These are phyloP conservation scores for Thermomucor indicae-seudaticae DNA, from an alignment of 371 early-diverging fungal species.

Conservation along the genomic window DNA sequence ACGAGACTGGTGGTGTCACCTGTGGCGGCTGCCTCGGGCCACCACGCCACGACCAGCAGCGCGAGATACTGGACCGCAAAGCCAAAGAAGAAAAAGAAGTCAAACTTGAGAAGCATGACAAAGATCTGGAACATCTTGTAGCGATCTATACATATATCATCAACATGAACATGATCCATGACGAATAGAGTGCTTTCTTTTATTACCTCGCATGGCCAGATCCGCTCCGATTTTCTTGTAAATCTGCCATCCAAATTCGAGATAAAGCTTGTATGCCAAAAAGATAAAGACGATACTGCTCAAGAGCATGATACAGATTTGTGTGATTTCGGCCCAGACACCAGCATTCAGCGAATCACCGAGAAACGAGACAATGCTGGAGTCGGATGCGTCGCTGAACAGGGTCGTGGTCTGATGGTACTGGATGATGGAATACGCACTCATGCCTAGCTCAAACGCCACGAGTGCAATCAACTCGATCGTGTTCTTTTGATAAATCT, in stretches of 20 bases:
- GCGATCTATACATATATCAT: constrained; percentile 41
- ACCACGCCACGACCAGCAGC: constrained; percentile 63
- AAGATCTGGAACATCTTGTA: constrained; percentile 86
- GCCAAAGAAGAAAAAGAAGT: constrained; percentile 83
- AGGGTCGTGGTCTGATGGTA: constrained; percentile 43
- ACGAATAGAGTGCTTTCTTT: not conserved
- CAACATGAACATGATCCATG: not conserved
- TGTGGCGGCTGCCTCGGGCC: constrained; percentile 27
- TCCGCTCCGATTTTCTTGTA: constrained; percentile 95
- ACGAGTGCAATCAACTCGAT: constrained; percentile 47
- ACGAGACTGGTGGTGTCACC: constrained; percentile 57
- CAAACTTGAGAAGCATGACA: constrained; percentile 83
- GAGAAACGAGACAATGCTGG: constrained; percentile 20
- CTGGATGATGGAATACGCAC: constrained; percentile 44
- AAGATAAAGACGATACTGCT: constrained; percentile 30
- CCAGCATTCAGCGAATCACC: constrained; percentile 35
- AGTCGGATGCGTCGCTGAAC: constrained; percentile 21
- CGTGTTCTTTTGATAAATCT: constrained; percentile 51
- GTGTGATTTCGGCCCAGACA: constrained; percentile 44
- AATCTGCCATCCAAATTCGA: constrained; percentile 77
- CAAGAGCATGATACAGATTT: constrained; percentile 35
- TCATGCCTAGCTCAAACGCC: constrained; percentile 46
- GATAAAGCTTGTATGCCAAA: constrained; percentile 46
- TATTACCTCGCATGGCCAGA: constrained; percentile 73
- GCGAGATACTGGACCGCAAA: constrained; percentile 85